Conservation (phyloP, 2,329 filamentous ascomycete species). For the Paraconiothyrium brasiliense region DNA sequence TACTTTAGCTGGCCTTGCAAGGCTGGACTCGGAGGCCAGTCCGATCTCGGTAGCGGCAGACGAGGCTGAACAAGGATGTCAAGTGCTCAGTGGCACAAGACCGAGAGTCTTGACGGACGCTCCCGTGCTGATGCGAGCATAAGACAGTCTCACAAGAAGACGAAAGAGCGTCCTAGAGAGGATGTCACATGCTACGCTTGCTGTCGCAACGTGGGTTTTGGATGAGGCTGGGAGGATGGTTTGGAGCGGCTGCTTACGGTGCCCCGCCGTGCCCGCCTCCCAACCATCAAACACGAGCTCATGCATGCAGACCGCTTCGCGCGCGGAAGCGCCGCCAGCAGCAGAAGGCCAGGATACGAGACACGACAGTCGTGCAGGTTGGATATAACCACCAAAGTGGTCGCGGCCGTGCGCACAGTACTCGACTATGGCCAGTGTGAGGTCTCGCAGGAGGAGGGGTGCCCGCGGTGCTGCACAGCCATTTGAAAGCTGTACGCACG, state of each 20-base stretch:
- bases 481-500: slow-evolving; percentile 17
- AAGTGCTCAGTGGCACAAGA: slow-evolving; percentile 19
- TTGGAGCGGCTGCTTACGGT: slow-evolving; percentile 7
- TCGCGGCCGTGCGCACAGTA: slow-evolving; percentile 19
- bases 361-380: background rate
- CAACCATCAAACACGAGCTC: slow-evolving; percentile 7
- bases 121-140: slow-evolving; percentile 24
- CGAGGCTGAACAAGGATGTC: slow-evolving; percentile 10
- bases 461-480: slow-evolving; percentile 17
- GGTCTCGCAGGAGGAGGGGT: slow-evolving; percentile 14
- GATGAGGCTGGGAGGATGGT: slow-evolving; percentile 16
- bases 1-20: slow-evolving; percentile 2
- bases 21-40: slow-evolving; percentile 3
- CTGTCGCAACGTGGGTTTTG: slow-evolving; percentile 1
- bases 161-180: background rate
- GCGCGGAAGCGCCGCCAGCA: slow-evolving; percentile 19
- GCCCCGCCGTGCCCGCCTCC: slow-evolving; percentile 3
- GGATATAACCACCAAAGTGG: slow-evolving; percentile 13
- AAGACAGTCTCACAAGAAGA: slow-evolving; percentile 20
- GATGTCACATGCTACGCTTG: slow-evolving; percentile 14
- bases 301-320: slow-evolving; percentile 6
- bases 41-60: slow-evolving; percentile 21
- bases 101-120: slow-evolving; percentile 25
- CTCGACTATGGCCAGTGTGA: slow-evolving; percentile 7
- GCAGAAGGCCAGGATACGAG: slow-evolving; percentile 1